Evolutionary conservation across 225 moss, liverwort and hornwort species (phyloP), one percentile per base, ranked within the genome.

Genomic region (Marchantia paleacea): DNA sequence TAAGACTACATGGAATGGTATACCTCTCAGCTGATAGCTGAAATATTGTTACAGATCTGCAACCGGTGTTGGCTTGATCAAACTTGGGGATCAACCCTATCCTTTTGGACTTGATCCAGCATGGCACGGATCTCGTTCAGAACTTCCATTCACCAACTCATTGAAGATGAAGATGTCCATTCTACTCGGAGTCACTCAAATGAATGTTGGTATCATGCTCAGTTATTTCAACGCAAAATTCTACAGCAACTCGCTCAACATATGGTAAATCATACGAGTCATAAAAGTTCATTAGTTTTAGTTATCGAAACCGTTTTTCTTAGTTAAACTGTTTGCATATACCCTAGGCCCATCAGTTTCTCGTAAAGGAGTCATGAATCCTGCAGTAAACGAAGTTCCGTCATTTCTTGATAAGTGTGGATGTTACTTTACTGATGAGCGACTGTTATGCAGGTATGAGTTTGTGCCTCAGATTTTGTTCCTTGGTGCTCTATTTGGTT

Each of bases 141-240:
- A 99, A 86, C 85, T 95, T 63, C 86, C 91, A 7, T 99, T 99
- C 75, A 77, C 82, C 55, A 99, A 99, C 84, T 99, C 99, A 3
- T 76, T 95, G 89, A 99, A 99, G 86, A 99, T 99, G 99, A 99
- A 99, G 87, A 99, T 99, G 99, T 95, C 95, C 60, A 95, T 99
- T 82, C 78, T 99, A 52, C 53, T 99, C 12, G 99, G 99, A 51
- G 94, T 99, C 18, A 26, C 84, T 12, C 99, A 99, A 85, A 94
- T 99, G 99, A 95, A 93, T 77, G 83, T 99, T 68, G 99, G 99
- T 55, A 97, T 97, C 55, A 1, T 97, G n/a, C 85, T 97, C 79
- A 95, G 97, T 86, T 93, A 84, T 78, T 89, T 93, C 82, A 97
- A 97, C 79, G 97, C 89, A 6, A 88, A 87, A 82, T 97, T 92